phyloP scores from a whole-genome alignment of 352 stramenopile genomes.

The Elongisporangium prolatum region DNA sequence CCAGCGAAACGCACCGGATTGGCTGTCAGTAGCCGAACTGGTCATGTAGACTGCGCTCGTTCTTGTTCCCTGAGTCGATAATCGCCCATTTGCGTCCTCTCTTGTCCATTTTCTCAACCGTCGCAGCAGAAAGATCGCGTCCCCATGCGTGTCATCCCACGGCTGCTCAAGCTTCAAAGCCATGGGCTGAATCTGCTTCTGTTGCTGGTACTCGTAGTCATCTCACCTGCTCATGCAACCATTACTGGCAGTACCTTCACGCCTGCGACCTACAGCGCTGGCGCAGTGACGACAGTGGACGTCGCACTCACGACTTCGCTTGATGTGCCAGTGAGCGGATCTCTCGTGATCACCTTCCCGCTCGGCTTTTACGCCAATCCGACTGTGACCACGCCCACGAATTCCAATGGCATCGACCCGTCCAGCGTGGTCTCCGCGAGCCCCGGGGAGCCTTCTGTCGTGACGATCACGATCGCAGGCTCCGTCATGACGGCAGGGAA shows the following conservation, averaged over 20 bases:
- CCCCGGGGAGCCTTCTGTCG: constrained; percentile 4
- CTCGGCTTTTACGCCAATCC: constrained; percentile 38
- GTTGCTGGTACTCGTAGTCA: background rate
- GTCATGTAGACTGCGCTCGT: background rate
- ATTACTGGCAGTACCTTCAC: constrained; percentile 31
- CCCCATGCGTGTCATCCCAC: background rate
- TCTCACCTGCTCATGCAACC: constrained; percentile 9
- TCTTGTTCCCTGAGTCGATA: background rate
- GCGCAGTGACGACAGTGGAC: constrained; percentile 20
- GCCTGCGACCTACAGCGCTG: constrained; percentile 18
- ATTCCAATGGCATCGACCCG: constrained; percentile 17
- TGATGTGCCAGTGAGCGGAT: constrained; percentile 30
- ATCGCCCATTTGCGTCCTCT: background rate
- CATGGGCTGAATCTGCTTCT: background rate
- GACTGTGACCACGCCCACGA: constrained; percentile 9
- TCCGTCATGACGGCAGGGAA: constrained; percentile 12
- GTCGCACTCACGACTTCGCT: constrained; percentile 32
- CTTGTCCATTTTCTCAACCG: background rate
- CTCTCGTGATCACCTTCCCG: constrained; percentile 48
- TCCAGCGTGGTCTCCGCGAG: constrained; percentile 21
- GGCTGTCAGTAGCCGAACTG: constrained; percentile 52
- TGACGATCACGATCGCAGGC: constrained; percentile 31
- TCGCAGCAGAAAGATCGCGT: background rate
- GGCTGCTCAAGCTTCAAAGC: background rate
- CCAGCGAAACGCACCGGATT: constrained; percentile 37